Conservation (phyloP, 495 filamentous ascomycete species). For the Penicillium salamii region DNA sequence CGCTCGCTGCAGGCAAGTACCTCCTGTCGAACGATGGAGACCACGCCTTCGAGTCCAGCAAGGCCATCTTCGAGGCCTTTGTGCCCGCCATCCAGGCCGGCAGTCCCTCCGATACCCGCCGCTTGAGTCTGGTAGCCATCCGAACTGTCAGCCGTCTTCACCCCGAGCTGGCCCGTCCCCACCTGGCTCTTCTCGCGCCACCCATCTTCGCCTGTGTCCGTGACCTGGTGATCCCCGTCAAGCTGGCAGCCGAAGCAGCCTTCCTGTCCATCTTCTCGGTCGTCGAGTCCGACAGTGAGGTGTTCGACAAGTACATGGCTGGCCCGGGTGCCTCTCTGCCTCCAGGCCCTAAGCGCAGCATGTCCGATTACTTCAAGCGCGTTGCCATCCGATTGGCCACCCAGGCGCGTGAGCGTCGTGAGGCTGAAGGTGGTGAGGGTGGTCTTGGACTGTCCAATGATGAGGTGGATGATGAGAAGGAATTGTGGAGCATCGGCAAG, state of each 20-base stretch:
- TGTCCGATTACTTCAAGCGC: slow-evolving; percentile 97
- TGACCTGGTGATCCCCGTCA: slow-evolving; percentile 92
- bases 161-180: slow-evolving; percentile 72
- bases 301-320: slow-evolving; percentile 89
- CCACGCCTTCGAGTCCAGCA: slow-evolving; percentile 60
- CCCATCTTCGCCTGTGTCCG: slow-evolving; percentile 88
- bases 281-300: slow-evolving; percentile 75
- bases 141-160: slow-evolving; percentile 77
- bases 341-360: slow-evolving; percentile 75
- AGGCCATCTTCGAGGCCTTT: slow-evolving; percentile 74
- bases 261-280: slow-evolving; percentile 94
- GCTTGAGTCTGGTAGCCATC: slow-evolving; percentile 83
- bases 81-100: slow-evolving; percentile 72
- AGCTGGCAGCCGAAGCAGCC: slow-evolving; percentile 90
- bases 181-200: slow-evolving; percentile 72
- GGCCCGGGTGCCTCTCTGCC: slow-evolving; percentile 58
- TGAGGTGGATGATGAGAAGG: slow-evolving; percentile 88
- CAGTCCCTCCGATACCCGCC: slow-evolving; percentile 73
- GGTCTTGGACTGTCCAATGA: slow-evolving; percentile 82
- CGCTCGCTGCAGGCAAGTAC: slow-evolving; percentile 94
- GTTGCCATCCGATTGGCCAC: slow-evolving; percentile 76
- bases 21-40: slow-evolving; percentile 60
- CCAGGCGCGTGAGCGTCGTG: slow-evolving; percentile 81
- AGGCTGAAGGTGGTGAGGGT: slow-evolving; percentile 86
- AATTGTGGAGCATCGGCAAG: slow-evolving; percentile 93